These are phyloP conservation scores for Dothideomycetes sp. DNA, from an alignment of 2,329 filamentous ascomycete species.

Conservation along the genomic window DNA sequence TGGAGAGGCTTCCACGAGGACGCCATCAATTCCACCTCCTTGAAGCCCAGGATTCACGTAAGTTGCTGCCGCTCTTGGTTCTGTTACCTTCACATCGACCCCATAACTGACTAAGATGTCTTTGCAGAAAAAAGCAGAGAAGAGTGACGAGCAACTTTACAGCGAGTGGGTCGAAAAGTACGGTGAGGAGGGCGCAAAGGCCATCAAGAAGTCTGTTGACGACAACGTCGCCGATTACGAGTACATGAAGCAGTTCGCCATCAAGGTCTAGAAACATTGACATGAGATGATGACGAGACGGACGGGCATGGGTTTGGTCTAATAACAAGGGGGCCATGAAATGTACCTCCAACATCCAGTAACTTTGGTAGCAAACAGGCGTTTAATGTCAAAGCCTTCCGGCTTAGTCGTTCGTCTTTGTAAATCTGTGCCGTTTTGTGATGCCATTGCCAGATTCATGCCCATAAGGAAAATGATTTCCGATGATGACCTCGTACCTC, in stretches of 20 bases:
- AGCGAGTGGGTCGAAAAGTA: conserved; percentile 64
- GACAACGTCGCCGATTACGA: conserved; percentile 67
- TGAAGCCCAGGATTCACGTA: conserved; percentile 59
- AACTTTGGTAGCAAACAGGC: too few relatives aligned
- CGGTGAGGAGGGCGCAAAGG: conserved; percentile 56
- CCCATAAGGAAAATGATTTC: too few relatives aligned
- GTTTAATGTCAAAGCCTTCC: too few relatives aligned
- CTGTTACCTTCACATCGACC: too few relatives aligned
- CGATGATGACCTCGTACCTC: too few relatives aligned
- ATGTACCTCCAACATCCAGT: too few relatives aligned
- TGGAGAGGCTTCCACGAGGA: conserved; percentile 97
- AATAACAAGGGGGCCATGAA: too few relatives aligned
- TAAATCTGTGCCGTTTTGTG: too few relatives aligned
- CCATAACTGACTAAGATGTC: background rate
- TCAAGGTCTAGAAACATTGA: conserved; percentile 33
- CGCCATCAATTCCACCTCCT: conserved; percentile 68
- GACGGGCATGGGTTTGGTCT: too few relatives aligned
- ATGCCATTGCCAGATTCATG: too few relatives aligned
- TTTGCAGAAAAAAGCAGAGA: conserved; percentile 45
- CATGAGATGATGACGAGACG: background rate
- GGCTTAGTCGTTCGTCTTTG: too few relatives aligned
- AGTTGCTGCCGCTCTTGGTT: too few relatives aligned
- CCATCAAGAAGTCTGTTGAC: conserved; percentile 61
- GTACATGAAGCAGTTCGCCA: conserved; percentile 67
- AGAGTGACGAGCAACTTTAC: conserved; percentile 56